Evolutionary conservation across 2,329 filamentous ascomycete genomes (phyloP), one percentile per base, ranked within the genome.

Genomic region (Lachnellula arida): DNA sequence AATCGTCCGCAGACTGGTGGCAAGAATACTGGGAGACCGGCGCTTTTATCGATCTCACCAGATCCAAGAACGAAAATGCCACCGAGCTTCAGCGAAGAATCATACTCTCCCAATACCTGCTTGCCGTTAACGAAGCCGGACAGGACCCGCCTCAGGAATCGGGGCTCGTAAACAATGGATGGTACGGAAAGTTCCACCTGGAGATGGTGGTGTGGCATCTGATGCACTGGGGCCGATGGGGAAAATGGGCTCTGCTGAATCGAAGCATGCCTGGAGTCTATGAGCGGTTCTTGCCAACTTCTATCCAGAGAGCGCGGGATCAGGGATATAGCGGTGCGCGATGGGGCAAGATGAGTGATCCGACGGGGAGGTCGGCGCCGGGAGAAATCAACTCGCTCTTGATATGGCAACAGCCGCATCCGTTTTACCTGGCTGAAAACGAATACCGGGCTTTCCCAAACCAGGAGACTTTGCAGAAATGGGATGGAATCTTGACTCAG

Each of bases 361-460:
- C 80, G 0, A 76, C 74, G 0, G 79, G 81, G 25, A 72, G 78
- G 11, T 79, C 76, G 47, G 78, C 80, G 1, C 81, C 82, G 0
- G 82, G 82, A 2, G 78, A 81, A 59, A 84, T 85, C 65, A 85
- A 85, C 65, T 78, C 76, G 9, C 70, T 85, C 1, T 70, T 86
- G 3, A 79, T 84, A 55, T 85, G 82, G 82, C 82, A 85, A 61
- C 82, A 84, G 62, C 81, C 81, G 7, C 82, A 85, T 64, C 74
- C 78, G 0, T 79, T 84, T 73, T 81, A 81, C 63, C 81, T 84
- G 62, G 82, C 81, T 0, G 81, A 83, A 44, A 17, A 49, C 23
- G 49, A 52, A 25, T 83, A 78, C 62, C 73, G 78, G 22, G 72
- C 72, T 0, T 75, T 72, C 51, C 75, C 77, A 0, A 73, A 69